These are phyloP conservation scores for Lipomyces lipofer DNA, from an alignment of 805 yeast species.

Conservation along the genomic window DNA sequence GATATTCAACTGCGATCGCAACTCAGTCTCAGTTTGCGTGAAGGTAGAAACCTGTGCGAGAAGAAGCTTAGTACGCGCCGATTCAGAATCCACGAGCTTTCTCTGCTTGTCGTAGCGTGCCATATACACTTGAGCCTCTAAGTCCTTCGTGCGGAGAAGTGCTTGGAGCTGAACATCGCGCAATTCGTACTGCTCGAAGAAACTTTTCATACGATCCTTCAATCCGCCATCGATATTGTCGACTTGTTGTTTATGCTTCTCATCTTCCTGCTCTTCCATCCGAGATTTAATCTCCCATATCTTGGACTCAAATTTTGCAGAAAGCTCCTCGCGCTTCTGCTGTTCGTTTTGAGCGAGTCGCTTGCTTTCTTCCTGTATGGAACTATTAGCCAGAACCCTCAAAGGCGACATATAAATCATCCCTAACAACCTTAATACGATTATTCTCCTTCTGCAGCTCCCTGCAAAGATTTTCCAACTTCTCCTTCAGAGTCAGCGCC, in stretches of 20 bases:
- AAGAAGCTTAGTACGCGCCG: conserved; percentile 13
- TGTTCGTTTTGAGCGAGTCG: conserved; percentile 3
- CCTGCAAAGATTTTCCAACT: conserved; percentile 23
- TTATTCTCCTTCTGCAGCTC: conserved; percentile 28
- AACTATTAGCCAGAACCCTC: background rate
- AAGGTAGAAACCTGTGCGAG: conserved; percentile 23
- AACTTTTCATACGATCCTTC: conserved; percentile 19
- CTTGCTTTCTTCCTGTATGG: conserved; percentile 15
- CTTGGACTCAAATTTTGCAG: conserved; percentile 7
- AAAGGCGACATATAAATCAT: too few relatives aligned
- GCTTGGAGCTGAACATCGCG: conserved; percentile 23
- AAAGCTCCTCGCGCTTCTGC: conserved; percentile 12
- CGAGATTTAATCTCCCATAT: conserved; percentile 7
- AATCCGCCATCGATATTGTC: conserved; percentile 12
- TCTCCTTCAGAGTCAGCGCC: conserved; percentile 12
- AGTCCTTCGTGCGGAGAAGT: conserved; percentile 24
- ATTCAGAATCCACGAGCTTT: conserved; percentile 15
- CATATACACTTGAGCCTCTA: conserved; percentile 27
- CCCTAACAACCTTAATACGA: conserved; percentile 11
- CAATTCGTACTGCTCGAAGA: conserved; percentile 29
- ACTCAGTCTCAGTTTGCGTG: conserved; percentile 22
- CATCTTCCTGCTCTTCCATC: conserved; percentile 1
- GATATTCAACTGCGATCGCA: conserved; percentile 24
- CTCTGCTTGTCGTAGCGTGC: conserved; percentile 36
- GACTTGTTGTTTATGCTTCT: conserved; percentile 6